phyloP scores from a whole-genome alignment of 2,329 filamentous ascomycete genomes.

The Fusarium virguliforme region DNA sequence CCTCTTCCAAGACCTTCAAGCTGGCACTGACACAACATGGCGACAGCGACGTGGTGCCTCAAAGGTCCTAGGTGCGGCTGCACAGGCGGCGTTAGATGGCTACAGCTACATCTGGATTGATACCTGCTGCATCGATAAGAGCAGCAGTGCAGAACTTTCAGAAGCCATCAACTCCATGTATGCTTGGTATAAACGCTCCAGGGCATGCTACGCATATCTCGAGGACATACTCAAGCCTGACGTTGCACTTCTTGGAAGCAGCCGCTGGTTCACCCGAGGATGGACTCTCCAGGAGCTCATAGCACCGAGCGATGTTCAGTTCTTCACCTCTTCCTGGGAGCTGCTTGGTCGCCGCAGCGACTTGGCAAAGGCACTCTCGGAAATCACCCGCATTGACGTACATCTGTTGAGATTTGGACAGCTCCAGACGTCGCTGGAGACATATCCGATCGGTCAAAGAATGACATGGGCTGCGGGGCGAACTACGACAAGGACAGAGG shows the following conservation, averaged over 20 bases:
- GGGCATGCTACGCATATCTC: conserved; percentile 2
- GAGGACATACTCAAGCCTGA: background rate
- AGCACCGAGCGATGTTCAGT: background rate
- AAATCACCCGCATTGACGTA: background rate
- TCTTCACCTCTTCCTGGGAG: background rate
- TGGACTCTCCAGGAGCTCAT: conserved; percentile 8
- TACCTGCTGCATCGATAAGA: background rate
- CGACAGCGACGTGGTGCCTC: background rate
- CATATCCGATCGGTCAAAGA: background rate
- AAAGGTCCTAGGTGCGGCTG: background rate
- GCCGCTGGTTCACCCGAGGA: conserved; percentile 6
- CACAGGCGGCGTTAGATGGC: background rate
- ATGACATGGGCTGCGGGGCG: conserved; percentile 2
- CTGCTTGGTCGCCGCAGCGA: background rate
- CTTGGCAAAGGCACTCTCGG: background rate
- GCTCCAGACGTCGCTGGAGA: background rate
- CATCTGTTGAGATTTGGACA: background rate
- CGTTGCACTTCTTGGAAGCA: background rate
- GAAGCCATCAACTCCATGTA: conserved; percentile 6
- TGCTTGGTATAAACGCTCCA: background rate
- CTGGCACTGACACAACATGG: background rate
- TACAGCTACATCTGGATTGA: conserved; percentile 1
- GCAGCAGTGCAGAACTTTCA: background rate
- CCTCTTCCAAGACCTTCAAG: background rate
- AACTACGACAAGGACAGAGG: conserved; percentile 3